Percentiles rank a stretch among this genome's conserved stretches.
phyloP scores from a whole-genome alignment of 2,329 filamentous ascomycete species.

The Leptographium lundbergii region DNA sequence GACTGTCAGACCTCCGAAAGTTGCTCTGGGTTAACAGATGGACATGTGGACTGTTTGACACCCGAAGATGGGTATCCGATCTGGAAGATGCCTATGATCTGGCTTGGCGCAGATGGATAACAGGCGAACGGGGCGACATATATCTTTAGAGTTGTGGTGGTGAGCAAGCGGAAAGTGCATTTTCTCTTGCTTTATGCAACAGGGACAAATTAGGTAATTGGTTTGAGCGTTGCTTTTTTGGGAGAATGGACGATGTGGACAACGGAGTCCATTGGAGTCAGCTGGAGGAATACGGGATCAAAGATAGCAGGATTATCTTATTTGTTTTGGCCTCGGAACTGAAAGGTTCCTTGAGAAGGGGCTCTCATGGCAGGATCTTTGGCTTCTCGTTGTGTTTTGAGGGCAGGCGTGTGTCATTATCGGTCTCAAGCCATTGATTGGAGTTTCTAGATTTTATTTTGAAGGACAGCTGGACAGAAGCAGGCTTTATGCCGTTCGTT shows the following conservation, averaged over 20 bases:
- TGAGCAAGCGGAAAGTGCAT: not conserved
- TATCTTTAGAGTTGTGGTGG: slow-evolving; percentile 39
- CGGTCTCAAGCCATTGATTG: not conserved
- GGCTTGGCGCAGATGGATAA: slow-evolving; percentile 82
- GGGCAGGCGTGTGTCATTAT: too few relatives aligned
- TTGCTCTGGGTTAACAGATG: slow-evolving; percentile 75
- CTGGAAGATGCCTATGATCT: slow-evolving; percentile 79
- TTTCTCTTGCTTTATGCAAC: not conserved
- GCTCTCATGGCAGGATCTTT: too few relatives aligned
- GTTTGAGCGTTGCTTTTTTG: not conserved
- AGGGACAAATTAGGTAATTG: not conserved
- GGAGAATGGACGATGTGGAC: too few relatives aligned
- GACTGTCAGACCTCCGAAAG: slow-evolving; percentile 66
- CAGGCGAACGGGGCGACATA: slow-evolving; percentile 82
- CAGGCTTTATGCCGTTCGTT: not conserved
- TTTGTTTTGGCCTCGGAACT: too few relatives aligned
- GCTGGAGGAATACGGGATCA: too few relatives aligned
- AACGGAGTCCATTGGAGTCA: too few relatives aligned
- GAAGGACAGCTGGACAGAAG: not conserved
- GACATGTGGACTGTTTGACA: slow-evolving; percentile 83
- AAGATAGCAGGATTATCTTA: too few relatives aligned
- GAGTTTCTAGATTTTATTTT: not conserved
- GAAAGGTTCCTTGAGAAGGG: too few relatives aligned
- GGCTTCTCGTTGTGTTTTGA: not conserved
- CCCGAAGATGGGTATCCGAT: slow-evolving; percentile 78